Base-by-base conservation (phyloP, 1,284 basidiomycete species). In the Cutaneotrichosporon cavernicola region DNA sequence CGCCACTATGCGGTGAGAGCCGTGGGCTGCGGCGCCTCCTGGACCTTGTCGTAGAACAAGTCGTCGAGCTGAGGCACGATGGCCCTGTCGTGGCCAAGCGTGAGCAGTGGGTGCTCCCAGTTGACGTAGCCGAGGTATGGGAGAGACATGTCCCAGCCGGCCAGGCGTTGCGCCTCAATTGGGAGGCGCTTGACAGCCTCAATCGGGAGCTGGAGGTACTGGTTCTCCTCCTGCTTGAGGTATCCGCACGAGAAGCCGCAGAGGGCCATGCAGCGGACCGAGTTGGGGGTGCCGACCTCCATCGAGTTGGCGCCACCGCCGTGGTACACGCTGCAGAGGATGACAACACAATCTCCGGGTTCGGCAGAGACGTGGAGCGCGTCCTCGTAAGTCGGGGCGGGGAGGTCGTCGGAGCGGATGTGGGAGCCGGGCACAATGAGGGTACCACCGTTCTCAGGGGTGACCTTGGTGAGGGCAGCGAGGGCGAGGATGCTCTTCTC, bases 141-240 rank as follows among this genome's bases (percentile, higher is more conserved):
- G 13, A 66, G 62, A 2, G 59, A 61, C 51, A 66, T 60, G 38
- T 66, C 62, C 65, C 65, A 66, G 21, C 65, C 65, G 21, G 65
- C 65, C 21, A 66, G 65, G 26, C 62, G 58, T 59, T 66, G 65
- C 2, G 65, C 65, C 51, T 61, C 62, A 31, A 63, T 13, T 14
- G 65, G 65, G n/a, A 66, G 65, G 21, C 38, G 32, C 62, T 61
- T 61, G 60, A 66, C 65, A 38, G 53, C 43, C 65, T 66, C 65
- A 21, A 14, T 26, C 18, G 59, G 55, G 59, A 66, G 65, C 62
- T 66, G 65, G 60, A 67, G 65, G 60, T 67, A 67, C 63, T 67
- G 65, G 65, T 67, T 67, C 63, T 67, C 65, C 63, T 67, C 65
- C 60, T 64, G 63, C 62, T 60, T 62, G 58, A 67, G 63, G 63